A percentile compares a stretch with the other conserved stretches of the same genome.
Conservation (phyloP, 73 alveolate species). For the Vitrella brassicaformis region DNA sequence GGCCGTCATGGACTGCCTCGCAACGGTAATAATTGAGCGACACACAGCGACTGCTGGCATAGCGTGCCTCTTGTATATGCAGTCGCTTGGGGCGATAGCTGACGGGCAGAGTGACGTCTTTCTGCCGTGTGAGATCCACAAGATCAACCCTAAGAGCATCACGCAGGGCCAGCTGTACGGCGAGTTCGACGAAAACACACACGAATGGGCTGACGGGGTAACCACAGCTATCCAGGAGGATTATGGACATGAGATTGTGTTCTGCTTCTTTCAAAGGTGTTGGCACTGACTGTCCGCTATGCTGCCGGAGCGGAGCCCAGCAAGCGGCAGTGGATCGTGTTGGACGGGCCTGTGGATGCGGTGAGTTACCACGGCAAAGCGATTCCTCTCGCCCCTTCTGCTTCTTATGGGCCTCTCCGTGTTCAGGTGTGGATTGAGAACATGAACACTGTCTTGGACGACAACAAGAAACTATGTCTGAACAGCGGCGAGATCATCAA, state of each 20-base stretch:
- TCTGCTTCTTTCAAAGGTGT: not conserved
- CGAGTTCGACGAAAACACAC: constrained; percentile 87
- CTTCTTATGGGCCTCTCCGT: too few species aligned
- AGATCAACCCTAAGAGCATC: constrained; percentile 61
- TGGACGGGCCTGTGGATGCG: constrained; percentile 99
- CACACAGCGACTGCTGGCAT: constrained; percentile 64
- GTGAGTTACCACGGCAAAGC: too few species aligned
- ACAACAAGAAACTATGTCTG: constrained; percentile 87
- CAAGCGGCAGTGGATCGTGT: constrained; percentile 82
- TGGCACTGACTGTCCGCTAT: constrained; percentile 59
- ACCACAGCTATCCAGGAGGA: not conserved
- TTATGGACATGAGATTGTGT: not conserved
- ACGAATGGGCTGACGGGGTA: constrained; percentile 96
- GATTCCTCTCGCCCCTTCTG: too few species aligned
- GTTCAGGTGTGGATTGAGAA: constrained; percentile 97
- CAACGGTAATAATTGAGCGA: too few species aligned
- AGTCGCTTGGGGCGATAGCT: not conserved
- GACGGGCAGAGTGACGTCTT: constrained; percentile 15
- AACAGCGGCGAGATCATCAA: constrained; percentile 86
- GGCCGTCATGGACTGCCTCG: constrained; percentile 54
- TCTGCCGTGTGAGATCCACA: constrained; percentile 30
- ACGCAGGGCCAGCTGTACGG: constrained; percentile 86
- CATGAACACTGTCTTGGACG: constrained; percentile 94
- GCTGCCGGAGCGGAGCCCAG: constrained; percentile 75
- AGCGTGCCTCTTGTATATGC: constrained; percentile 2